phyloP scores from a whole-genome alignment of 306 rosid species.

The Geum urbanum region DNA sequence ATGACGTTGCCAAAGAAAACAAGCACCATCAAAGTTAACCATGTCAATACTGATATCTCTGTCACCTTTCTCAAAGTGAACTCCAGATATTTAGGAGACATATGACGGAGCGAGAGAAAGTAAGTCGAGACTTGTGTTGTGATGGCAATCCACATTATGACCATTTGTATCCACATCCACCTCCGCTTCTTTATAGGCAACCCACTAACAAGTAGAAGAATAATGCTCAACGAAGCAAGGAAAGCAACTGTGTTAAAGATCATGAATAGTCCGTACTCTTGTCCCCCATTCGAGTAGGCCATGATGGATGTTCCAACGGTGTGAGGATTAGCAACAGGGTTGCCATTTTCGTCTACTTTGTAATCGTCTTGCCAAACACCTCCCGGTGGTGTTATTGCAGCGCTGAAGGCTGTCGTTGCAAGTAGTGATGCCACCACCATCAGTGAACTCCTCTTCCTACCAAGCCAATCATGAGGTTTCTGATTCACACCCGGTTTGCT shows the following conservation, averaged over 20 bases:
- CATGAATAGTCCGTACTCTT: slow-evolving; percentile 22
- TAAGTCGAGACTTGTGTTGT: slow-evolving; percentile 22
- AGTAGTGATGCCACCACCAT: slow-evolving; percentile 34
- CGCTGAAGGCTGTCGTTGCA: slow-evolving; percentile 35
- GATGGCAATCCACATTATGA: slow-evolving; percentile 29
- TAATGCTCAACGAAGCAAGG: slow-evolving; percentile 28
- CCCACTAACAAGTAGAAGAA: slow-evolving; percentile 29
- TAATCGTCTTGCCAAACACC: slow-evolving; percentile 34
- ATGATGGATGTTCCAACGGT: slow-evolving; percentile 23
- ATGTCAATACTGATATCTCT: slow-evolving; percentile 20
- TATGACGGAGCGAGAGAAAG: slow-evolving; percentile 23
- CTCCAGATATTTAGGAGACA: slow-evolving; percentile 18
- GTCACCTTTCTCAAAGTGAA: background rate
- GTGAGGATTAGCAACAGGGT: slow-evolving; percentile 8
- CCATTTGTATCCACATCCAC: slow-evolving; percentile 37
- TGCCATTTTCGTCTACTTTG: slow-evolving; percentile 9
- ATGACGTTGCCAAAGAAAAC: slow-evolving; percentile 24
- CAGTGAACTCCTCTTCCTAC: slow-evolving; percentile 24
- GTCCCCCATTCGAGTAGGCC: slow-evolving; percentile 6
- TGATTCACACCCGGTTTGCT: background rate
- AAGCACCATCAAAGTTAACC: slow-evolving; percentile 20
- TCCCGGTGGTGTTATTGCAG: slow-evolving; percentile 31
- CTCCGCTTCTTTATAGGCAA: slow-evolving; percentile 25
- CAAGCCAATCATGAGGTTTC: slow-evolving; percentile 24
- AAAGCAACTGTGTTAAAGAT: slow-evolving; percentile 25